Evolutionary conservation across 495 filamentous ascomycete species (phyloP), one percentile per base, ranked within the genome.

Genomic region (Xylona heveae): DNA sequence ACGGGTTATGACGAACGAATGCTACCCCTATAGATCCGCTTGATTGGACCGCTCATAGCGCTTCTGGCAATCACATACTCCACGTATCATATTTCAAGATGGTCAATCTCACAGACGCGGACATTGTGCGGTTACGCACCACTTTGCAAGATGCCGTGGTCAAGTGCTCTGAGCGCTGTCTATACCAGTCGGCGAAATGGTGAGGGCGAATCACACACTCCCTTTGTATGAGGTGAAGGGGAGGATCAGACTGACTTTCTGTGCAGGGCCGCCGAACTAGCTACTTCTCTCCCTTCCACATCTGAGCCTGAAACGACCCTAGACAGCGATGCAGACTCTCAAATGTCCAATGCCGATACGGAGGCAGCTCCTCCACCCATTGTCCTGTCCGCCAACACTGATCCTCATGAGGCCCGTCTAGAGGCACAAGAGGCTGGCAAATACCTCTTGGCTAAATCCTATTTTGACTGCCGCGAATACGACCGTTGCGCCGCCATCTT

Each of bases 141-240:
- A 62, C 72, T 6, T 62, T 95, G 26, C 78, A 91, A 46, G 71
- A 77, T 36, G 81, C 85, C 15, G 71, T 80, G 0, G 62, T 91
- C 1, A 81, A 82, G 45, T 94, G 82, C 58, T 88, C 80, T 0
- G 90, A 99, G 42, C 61, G 90, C 46, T 92, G 90, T 56, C 66
- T 99, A 2, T 95, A 93, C 50, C 83, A 94, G 41, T 83, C 83
- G 10, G 73, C 90, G 9, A 99, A 95, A 73, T 95, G 90, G 88
- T 94, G 66, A 26, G 42, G 26, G 14, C 22, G n/a, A n/a, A n/a
- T n/a, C n/a, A n/a, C n/a, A n/a, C n/a, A n/a, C n/a, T n/a, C n/a
- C n/a, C n/a, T n/a, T n/a, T n/a, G n/a, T n/a, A n/a, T n/a, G n/a
- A n/a, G n/a, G n/a, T 15, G 10, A 8, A 20, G 21, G 12, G 6